phyloP scores from a whole-genome alignment of 345 rosid genomes.

The Rhodamnia rubescens region DNA sequence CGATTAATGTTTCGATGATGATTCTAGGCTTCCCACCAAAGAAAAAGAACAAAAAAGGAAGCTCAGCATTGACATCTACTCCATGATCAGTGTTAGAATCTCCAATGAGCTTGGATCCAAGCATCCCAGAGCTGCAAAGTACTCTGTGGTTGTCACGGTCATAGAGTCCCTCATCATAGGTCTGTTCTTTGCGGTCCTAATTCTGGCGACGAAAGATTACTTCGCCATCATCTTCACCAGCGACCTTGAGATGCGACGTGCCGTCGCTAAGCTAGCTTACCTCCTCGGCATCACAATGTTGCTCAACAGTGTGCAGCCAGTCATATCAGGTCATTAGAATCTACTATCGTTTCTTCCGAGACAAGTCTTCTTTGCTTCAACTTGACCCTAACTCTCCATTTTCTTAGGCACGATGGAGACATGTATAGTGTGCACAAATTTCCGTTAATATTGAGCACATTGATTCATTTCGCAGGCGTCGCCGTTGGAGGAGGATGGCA shows the following conservation, averaged over 20 bases:
- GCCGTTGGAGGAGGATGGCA: constrained; percentile 99
- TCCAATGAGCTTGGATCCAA: constrained; percentile 89
- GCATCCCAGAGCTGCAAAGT: constrained; percentile 83
- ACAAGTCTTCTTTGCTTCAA: background rate
- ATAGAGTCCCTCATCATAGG: constrained; percentile 63
- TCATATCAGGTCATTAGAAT: constrained; percentile 55
- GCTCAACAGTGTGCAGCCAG: constrained; percentile 78
- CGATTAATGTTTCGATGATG: background rate
- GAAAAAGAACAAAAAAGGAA: background rate
- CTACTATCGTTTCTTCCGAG: background rate
- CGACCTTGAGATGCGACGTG: constrained; percentile 42
- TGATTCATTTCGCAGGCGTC: constrained; percentile 36
- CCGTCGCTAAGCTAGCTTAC: constrained; percentile 54
- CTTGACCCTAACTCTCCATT: background rate
- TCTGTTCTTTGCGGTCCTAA: constrained; percentile 27
- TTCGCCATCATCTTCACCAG: constrained; percentile 64
- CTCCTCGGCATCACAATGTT: constrained; percentile 78
- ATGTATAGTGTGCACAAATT: background rate
- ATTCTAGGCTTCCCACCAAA: background rate
- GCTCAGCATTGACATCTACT: background rate
- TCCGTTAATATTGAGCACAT: background rate
- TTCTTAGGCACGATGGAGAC: background rate
- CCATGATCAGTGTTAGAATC: constrained; percentile 49
- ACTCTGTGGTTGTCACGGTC: constrained; percentile 51
- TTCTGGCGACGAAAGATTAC: constrained; percentile 40